Evolutionary conservation across 73 alveolate species (phyloP), one percentile per base, ranked within the genome.

Genomic region (Uronychia binucleata): DNA sequence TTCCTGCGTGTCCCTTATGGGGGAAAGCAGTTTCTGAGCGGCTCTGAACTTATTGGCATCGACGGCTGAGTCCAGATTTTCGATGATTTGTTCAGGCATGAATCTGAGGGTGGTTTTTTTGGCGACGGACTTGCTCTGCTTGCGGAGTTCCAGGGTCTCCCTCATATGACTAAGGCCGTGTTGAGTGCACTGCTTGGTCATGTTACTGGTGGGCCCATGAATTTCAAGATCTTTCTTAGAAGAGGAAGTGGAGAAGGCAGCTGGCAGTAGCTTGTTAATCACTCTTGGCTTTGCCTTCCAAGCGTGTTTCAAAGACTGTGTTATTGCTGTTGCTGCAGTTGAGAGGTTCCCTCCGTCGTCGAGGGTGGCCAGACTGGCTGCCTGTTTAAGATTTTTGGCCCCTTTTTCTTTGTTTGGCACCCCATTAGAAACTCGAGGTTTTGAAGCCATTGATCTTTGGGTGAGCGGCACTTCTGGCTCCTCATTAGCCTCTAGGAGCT

Each of bases 381-480:
- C 19, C 67, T 46, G 19, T 19, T 46, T 46, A 5, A 46, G 67
- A 46, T 46, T 46, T 19, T 46, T 46, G n/a, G 67, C 19, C 5
- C n/a, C n/a, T 19, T 46, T 46, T 5, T 5, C n/a, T 46, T 46
- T 5, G 67, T 46, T 46, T 19, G 19, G 5, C 5, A 11, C n/a
- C 5, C 67, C 5, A 11, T 46, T 5, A 19, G 67, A 46, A 46
- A 19, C 5, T 11, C 67, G n/a, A 46, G 67, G 5, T 46, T 46
- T 46, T 11, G 67, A 46, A 19, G 67, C 5, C 19, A 46, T 46
- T 5, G 67, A 46, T 46, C 67, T 46, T 19, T 46, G 19, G 19
- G 67, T 46, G 19, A 46, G 67, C 19, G 67, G 67, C n/a, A 46
- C 67, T 46, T 46, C 67, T 46, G 67, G 67, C 67, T 46, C 67